Evolutionary conservation across 441 rosid genomes (phyloP), one percentile per base, ranked within the genome.

Genomic region (Francoa sonchifolia): DNA sequence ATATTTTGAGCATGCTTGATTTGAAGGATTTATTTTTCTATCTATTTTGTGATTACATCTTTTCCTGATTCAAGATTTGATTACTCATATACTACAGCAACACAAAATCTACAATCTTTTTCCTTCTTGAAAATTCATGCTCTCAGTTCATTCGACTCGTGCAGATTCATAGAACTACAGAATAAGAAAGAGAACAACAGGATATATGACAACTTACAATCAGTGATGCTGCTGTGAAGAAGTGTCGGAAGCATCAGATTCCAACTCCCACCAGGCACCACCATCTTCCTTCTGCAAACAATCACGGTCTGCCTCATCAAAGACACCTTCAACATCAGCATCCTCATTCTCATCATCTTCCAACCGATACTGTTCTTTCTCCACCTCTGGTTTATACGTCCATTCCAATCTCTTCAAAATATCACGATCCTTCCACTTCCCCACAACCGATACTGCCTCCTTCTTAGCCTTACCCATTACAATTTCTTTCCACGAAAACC

Each of bases 391-490:
- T 46, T 78, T 56, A 55, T 83, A 78, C 8, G 44, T 77, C 93
- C 95, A 85, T 39, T 79, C 97, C 71, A 83, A 54, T 32, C 49
- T 70, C 68, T 69, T 72, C 68, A 83, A 65, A 42, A 76, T 46
- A 48, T 76, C 77, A 8, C 63, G 68, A 63, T 87, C 86, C 13
- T 74, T 69, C 95, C 97, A 87, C 45, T 61, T 63, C 37, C 79
- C 77, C 13, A 69, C 66, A 47, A 80, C 89, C 1, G 85, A 62
- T 9, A 52, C 71, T 0, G 83, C 89, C 37, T 87, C 93, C 55
- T 83, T 76, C 84, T 67, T 80, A 31, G 89, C 95, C 67, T 83
- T 83, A 35, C 93, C 95, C 79, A 62, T 71, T 50, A 72, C 55
- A 36, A 88, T 75, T 40, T 83, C 93, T 55, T 60, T 72, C 97